Evolutionary conservation across 108 stramenopile species (phyloP).

Genomic region (Seminavis robusta): DNA sequence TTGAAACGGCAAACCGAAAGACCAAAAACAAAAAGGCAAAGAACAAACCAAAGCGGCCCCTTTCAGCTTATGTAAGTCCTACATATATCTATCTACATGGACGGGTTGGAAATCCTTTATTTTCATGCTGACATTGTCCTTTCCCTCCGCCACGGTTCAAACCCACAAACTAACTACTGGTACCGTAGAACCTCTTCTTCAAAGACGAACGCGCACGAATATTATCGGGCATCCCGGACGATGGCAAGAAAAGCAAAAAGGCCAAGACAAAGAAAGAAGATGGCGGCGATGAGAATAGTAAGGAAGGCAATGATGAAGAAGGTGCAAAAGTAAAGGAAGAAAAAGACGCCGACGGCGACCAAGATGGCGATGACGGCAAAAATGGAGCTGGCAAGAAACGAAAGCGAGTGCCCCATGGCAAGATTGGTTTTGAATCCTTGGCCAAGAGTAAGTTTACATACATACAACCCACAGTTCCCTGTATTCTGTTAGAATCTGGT

Average conservation of each 20-base stretch:
- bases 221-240: neutral
- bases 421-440: conserved; percentile 52
- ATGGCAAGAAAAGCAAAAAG: neutral
- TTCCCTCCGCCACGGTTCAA: too few species aligned
- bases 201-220: conserved; percentile 31
- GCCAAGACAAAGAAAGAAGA: neutral
- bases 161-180: too few species aligned
- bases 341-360: conserved; percentile 6
- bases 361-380: conserved; percentile 11
- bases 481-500: too few species aligned
- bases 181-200: conserved; percentile 44
- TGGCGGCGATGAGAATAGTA: neutral
- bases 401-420: conserved; percentile 27
- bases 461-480: too few species aligned
- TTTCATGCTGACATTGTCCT: too few species aligned
- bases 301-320: conserved; percentile 8
- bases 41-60: conserved; percentile 58
- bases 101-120: too few species aligned
- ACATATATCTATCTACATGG: too few species aligned
- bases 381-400: conserved; percentile 21
- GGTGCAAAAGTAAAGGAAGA: neutral
- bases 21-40: conserved; percentile 44
- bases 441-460: too few species aligned
- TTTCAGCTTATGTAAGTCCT: too few species aligned
- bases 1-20: too few species aligned